phyloP scores from a whole-genome alignment of 345 rosid genomes.

The Sonneratia caseolaris region DNA sequence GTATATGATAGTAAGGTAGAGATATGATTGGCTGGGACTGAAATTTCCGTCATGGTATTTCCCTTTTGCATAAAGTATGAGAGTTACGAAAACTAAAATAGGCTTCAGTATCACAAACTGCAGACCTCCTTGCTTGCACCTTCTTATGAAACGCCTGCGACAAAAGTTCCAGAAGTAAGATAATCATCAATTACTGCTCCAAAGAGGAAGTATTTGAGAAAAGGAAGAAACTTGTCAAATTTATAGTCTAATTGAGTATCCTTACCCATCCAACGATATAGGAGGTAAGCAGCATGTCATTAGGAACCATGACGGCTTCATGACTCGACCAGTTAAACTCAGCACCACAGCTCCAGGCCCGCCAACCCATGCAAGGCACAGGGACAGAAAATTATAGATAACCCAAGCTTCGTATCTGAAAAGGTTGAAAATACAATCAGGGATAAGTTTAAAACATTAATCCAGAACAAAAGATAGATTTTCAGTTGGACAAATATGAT shows the following conservation, averaged over 20 bases:
- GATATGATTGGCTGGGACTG: constrained; percentile 78
- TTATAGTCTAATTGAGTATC: constrained; percentile 12
- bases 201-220: neutral
- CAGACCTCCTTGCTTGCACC: constrained; percentile 95
- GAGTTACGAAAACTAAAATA: constrained; percentile 73
- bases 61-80: constrained; percentile 80
- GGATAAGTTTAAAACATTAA: neutral
- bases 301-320: constrained; percentile 75
- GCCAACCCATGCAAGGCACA: constrained; percentile 98
- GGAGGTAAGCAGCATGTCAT: constrained; percentile 98
- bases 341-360: constrained; percentile 95
- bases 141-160: constrained; percentile 82
- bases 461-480: neutral
- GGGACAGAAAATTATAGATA: constrained; percentile 79
- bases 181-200: neutral
- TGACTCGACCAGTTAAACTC: constrained; percentile 75
- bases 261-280: constrained; percentile 78
- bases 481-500: neutral
- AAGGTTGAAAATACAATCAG: constrained; percentile 4
- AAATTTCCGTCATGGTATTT: constrained; percentile 94
- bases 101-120: constrained; percentile 98
- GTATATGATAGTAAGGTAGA: constrained; percentile 80
- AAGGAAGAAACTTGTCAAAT: neutral
- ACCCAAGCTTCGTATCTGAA: constrained; percentile 99
- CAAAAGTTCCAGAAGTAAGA: constrained; percentile 8